A percentile compares a stretch with the other conserved stretches of the same genome.
These are phyloP conservation scores for Marasmius oreades DNA, from an alignment of 1,284 basidiomycete species.

Conservation along the genomic window DNA sequence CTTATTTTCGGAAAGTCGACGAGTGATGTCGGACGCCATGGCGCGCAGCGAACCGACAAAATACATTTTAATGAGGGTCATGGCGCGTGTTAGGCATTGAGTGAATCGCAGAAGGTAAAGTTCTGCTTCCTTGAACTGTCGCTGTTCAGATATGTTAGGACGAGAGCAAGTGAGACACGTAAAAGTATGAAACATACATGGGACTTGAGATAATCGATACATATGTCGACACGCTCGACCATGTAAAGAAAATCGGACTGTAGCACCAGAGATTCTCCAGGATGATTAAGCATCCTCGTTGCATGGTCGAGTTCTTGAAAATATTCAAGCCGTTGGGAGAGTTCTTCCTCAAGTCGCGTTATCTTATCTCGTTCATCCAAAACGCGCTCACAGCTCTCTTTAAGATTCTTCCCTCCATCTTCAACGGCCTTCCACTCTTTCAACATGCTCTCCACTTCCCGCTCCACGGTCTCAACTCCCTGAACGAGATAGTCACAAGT, in stretches of 20 bases:
- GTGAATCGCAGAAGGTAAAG: slow-evolving; percentile 90
- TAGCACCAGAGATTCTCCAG: slow-evolving; percentile 85
- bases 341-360: slow-evolving; percentile 73
- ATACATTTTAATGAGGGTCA: slow-evolving; percentile 95
- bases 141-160: slow-evolving; percentile 40
- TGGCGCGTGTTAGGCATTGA: slow-evolving; percentile 92
- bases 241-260: slow-evolving; percentile 89
- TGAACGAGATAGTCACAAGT: slow-evolving; percentile 72
- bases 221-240: slow-evolving; percentile 90
- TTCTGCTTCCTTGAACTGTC: slow-evolving; percentile 87
- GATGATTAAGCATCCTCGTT: slow-evolving; percentile 87
- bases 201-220: slow-evolving; percentile 81
- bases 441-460: slow-evolving; percentile 77
- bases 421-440: slow-evolving; percentile 83
- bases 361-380: slow-evolving; percentile 86
- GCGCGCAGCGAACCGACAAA: slow-evolving; percentile 81
- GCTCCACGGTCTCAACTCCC: slow-evolving; percentile 68
- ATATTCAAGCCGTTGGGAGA: slow-evolving; percentile 78
- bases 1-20: slow-evolving; percentile 71
- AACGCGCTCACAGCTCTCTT: slow-evolving; percentile 86
- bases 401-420: slow-evolving; percentile 81
- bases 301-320: slow-evolving; percentile 90
- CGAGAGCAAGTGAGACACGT: neutral
- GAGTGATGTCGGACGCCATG: slow-evolving; percentile 70
- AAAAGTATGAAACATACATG: slow-evolving; percentile 57